A percentile compares a stretch with the other conserved stretches of the same genome.
phyloP scores from a whole-genome alignment of 192 early-diverging fungal genomes.

The Gamsiella multidivaricata region DNA sequence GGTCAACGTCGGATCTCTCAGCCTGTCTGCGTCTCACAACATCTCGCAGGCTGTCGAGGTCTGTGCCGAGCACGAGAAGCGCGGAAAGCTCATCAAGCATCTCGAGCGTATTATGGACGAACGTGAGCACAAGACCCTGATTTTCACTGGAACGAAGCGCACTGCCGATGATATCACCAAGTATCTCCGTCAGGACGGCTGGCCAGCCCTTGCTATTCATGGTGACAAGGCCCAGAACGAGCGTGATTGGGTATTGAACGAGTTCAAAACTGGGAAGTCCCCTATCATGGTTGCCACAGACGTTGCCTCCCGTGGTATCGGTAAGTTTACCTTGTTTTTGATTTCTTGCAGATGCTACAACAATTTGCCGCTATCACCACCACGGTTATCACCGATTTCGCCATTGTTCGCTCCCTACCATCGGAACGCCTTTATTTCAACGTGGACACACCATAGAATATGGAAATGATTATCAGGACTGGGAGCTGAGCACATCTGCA shows the following conservation, averaged over 20 bases:
- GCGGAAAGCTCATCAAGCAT: slow-evolving; percentile 79
- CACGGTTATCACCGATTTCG: background rate
- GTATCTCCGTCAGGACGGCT: slow-evolving; percentile 89
- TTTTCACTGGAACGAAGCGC: slow-evolving; percentile 96
- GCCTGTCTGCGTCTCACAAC: slow-evolving; percentile 92
- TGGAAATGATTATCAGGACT: too few relatives aligned
- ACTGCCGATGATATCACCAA: slow-evolving; percentile 91
- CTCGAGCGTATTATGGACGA: slow-evolving; percentile 88
- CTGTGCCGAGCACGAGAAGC: slow-evolving; percentile 87
- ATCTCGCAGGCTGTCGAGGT: slow-evolving; percentile 94
- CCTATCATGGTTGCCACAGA: slow-evolving; percentile 99
- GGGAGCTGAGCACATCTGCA: too few relatives aligned
- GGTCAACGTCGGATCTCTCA: slow-evolving; percentile 95
- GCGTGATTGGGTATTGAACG: slow-evolving; percentile 94
- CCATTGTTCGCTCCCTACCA: too few relatives aligned
- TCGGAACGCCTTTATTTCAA: too few relatives aligned
- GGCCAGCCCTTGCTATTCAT: slow-evolving; percentile 93
- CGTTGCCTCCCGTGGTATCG: slow-evolving; percentile 95
- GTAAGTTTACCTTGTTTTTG: slow-evolving; percentile 65
- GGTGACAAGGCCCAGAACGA: slow-evolving; percentile 97
- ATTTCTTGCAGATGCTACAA: slow-evolving; percentile 15
- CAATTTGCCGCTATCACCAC: too few relatives aligned
- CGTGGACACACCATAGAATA: too few relatives aligned
- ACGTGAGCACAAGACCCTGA: slow-evolving; percentile 89
- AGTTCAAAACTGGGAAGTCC: slow-evolving; percentile 88